Evolutionary conservation across 768 basidiomycete species (phyloP).

Genomic region (Suillus placidus): DNA sequence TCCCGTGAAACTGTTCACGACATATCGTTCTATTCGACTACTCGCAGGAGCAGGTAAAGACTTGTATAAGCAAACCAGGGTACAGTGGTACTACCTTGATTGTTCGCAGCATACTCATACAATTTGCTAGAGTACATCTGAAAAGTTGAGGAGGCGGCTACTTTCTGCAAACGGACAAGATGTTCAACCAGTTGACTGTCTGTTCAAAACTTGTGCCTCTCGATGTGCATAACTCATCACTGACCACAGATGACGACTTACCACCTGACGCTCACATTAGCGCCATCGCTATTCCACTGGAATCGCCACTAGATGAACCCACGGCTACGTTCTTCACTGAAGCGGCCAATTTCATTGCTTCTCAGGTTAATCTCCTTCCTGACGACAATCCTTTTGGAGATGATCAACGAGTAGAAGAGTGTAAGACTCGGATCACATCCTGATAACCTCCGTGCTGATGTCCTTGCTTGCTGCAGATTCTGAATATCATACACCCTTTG

Average conservation of each 20-base stretch:
- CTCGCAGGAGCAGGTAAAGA: background rate
- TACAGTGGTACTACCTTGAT: background rate
- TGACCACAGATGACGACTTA: background rate
- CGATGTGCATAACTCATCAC: too few relatives aligned
- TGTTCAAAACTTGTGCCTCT: background rate
- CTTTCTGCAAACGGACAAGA: constrained; percentile 1
- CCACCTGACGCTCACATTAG: background rate
- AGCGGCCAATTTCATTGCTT: background rate
- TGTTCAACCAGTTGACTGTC: constrained; percentile 1
- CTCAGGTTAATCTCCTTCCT: background rate
- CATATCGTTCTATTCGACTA: background rate
- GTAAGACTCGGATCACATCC: background rate
- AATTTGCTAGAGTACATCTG: background rate
- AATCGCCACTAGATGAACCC: constrained; percentile 11
- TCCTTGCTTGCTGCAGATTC: background rate
- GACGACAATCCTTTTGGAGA: constrained; percentile 4
- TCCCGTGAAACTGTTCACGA: background rate
- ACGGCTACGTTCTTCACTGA: background rate
- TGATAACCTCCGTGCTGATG: background rate
- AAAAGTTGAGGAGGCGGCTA: constrained; percentile 2
- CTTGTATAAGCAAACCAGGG: background rate
- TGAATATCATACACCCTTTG: background rate
- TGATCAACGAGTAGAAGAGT: background rate
- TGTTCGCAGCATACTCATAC: background rate
- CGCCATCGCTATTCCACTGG: constrained; percentile 10